Evolutionary conservation across 1,139 yeast genomes (phyloP).

Genomic region (Ogataea hybrid): DNA sequence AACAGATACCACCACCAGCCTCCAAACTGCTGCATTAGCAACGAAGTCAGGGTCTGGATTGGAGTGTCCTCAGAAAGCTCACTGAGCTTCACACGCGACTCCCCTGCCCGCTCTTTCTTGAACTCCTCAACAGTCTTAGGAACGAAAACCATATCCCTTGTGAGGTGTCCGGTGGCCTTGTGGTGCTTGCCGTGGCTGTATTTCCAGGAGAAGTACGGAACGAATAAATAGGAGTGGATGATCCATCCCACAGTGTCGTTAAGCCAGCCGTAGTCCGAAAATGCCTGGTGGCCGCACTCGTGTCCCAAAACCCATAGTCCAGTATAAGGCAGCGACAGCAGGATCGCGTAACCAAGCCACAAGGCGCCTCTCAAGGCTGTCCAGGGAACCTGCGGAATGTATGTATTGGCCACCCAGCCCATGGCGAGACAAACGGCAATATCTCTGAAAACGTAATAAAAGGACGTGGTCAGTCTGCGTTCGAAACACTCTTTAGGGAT

Average conservation of each 20-base stretch:
- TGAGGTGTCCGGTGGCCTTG: constrained; percentile 60
- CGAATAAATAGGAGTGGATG: constrained; percentile 54
- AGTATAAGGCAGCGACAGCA: constrained; percentile 36
- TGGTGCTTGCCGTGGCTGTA: constrained; percentile 61
- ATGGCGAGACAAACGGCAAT: constrained; percentile 42
- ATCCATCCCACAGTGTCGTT: constrained; percentile 62
- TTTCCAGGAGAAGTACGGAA: constrained; percentile 65
- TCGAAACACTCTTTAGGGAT: constrained; percentile 65
- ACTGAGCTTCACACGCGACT: constrained; percentile 32
- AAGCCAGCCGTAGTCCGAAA: constrained; percentile 52
- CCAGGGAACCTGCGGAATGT: constrained; percentile 51
- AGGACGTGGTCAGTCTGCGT: constrained; percentile 47
- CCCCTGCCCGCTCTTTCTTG: constrained; percentile 31
- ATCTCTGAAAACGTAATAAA: constrained; percentile 59
- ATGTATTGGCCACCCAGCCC: constrained; percentile 46
- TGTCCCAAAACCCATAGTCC: constrained; percentile 66
- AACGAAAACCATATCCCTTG: constrained; percentile 61
- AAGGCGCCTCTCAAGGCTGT: constrained; percentile 44
- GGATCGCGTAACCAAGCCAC: constrained; percentile 49
- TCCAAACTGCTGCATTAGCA: constrained; percentile 52
- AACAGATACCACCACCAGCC: constrained; percentile 51
- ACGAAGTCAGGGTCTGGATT: constrained; percentile 41
- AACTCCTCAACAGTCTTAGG: constrained; percentile 53
- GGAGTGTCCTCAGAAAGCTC: constrained; percentile 58
- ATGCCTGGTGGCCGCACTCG: constrained; percentile 67